Percentiles rank a stretch among this genome's conserved stretches.
Evolutionary conservation across 2,329 filamentous ascomycete species (phyloP).

Genomic region (Emergomyces pasteurianus): DNA sequence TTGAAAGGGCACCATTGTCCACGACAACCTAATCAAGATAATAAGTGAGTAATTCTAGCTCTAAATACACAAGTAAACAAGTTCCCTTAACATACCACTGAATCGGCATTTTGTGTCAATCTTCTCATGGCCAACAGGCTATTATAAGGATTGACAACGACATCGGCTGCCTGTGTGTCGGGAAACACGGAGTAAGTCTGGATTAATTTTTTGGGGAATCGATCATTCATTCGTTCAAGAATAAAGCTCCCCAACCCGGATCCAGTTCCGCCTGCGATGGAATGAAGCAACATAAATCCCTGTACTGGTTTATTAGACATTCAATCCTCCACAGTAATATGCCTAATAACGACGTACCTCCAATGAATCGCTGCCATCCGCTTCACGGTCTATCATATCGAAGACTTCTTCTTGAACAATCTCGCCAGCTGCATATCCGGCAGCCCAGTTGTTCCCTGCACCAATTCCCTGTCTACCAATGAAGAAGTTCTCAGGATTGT

Average conservation of each 20-base stretch:
- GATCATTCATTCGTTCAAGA: constrained; percentile 87
- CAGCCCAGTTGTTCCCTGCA: constrained; percentile 96
- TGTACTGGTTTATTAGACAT: constrained; percentile 19
- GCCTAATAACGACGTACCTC: constrained; percentile 45
- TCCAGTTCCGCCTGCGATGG: constrained; percentile 91
- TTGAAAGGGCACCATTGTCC: constrained; percentile 85
- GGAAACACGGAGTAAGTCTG: constrained; percentile 99
- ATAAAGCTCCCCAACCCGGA: constrained; percentile 93
- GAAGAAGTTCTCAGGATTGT: constrained; percentile 99
- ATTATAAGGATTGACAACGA: constrained; percentile 98
- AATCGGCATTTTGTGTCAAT: constrained; percentile 91
- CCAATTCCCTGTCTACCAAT: constrained; percentile 87
- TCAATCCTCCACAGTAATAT: not conserved
- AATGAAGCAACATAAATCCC: constrained; percentile 98
- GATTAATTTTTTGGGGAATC: constrained; percentile 97
- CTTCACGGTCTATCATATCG: constrained; percentile 98
- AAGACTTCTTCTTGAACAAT: constrained; percentile 90
- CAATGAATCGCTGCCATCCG: constrained; percentile 92
- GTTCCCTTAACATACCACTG: constrained; percentile 50
- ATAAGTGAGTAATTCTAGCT: not conserved
- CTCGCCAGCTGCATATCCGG: constrained; percentile 88
- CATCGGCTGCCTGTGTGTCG: constrained; percentile 78
- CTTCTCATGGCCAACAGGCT: constrained; percentile 84
- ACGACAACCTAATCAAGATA: constrained; percentile 53
- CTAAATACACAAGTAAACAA: not conserved